Percentiles rank a stretch among this genome's conserved stretches.
Evolutionary conservation across 306 rosid species (phyloP).

Genomic region (Cucurbita maxima): DNA sequence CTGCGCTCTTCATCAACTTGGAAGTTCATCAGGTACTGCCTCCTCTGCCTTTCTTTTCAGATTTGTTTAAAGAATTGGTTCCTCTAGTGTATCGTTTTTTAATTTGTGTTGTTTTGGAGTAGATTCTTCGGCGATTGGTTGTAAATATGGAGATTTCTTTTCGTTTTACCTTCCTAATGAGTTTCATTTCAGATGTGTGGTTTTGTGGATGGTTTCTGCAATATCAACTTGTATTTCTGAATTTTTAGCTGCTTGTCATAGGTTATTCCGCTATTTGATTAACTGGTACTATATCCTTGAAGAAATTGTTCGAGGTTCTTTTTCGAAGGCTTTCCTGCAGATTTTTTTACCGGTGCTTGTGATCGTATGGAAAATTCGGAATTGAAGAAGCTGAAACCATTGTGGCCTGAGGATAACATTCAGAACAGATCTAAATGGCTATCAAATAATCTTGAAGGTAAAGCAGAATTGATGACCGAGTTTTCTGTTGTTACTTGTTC

Average conservation of each 20-base stretch:
- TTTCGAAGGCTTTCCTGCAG: not conserved
- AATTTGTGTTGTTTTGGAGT: not conserved
- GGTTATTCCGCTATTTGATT: not conserved
- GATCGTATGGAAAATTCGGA: not conserved
- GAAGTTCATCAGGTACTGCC: not conserved
- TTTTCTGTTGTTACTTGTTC: not conserved
- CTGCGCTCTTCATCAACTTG: not conserved
- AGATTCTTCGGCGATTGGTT: not conserved
- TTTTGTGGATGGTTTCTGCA: not conserved
- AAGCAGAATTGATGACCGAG: not conserved
- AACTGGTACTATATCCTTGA: not conserved
- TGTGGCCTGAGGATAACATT: not conserved
- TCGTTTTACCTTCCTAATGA: not conserved
- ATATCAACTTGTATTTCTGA: not conserved
- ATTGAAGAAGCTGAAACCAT: not conserved
- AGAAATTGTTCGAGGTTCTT: not conserved
- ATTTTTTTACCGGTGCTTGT: not conserved
- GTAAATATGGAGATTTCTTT: not conserved
- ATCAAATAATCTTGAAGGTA: not conserved
- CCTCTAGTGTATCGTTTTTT: not conserved
- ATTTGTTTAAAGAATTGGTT: not conserved
- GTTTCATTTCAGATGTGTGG: not conserved
- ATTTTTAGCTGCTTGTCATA: not conserved
- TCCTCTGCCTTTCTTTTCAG: not conserved
- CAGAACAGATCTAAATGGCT: conserved; percentile 8